Evolutionary conservation across 1,284 basidiomycete genomes (phyloP).

Genomic region (Ceratobasidium sp.): DNA sequence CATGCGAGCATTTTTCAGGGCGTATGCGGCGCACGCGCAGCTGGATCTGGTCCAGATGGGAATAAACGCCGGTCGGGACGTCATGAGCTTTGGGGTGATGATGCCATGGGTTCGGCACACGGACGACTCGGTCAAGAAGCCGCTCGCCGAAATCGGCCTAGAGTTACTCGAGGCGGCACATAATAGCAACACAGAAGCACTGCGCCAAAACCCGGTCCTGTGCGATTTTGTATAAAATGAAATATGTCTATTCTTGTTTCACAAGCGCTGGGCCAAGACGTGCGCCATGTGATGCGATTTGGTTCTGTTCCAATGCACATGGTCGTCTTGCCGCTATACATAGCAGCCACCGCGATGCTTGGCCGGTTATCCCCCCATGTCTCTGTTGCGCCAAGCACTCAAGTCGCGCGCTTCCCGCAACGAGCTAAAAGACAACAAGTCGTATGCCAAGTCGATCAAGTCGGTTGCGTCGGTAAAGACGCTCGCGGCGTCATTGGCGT

Average conservation of each 20-base stretch:
- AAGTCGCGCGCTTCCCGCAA: background rate
- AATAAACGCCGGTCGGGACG: slow-evolving; percentile 10
- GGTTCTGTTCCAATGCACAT: background rate
- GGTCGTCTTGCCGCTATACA: background rate
- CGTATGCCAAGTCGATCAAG: slow-evolving; percentile 6
- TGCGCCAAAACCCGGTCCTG: background rate
- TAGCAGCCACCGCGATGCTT: background rate
- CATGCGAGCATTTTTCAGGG: slow-evolving; percentile 1
- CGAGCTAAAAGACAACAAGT: background rate
- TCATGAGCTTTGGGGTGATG: slow-evolving; percentile 18
- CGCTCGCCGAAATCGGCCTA: background rate
- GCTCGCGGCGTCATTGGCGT: slow-evolving; percentile 19
- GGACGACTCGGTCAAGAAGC: background rate
- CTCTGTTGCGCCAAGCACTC: slow-evolving; percentile 25
- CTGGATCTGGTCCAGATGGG: slow-evolving; percentile 10
- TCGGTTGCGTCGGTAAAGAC: slow-evolving; percentile 14
- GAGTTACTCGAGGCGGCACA: background rate
- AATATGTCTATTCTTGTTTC: background rate
- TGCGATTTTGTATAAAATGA: background rate
- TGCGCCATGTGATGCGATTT: background rate
- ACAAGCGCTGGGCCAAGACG: background rate
- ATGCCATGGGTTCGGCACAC: slow-evolving; percentile 10
- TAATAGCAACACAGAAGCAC: background rate
- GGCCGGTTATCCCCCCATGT: background rate
- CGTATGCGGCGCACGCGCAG: background rate